Conservation (phyloP, 345 rosid genomes). For the Hirschfeldia incana region DNA sequence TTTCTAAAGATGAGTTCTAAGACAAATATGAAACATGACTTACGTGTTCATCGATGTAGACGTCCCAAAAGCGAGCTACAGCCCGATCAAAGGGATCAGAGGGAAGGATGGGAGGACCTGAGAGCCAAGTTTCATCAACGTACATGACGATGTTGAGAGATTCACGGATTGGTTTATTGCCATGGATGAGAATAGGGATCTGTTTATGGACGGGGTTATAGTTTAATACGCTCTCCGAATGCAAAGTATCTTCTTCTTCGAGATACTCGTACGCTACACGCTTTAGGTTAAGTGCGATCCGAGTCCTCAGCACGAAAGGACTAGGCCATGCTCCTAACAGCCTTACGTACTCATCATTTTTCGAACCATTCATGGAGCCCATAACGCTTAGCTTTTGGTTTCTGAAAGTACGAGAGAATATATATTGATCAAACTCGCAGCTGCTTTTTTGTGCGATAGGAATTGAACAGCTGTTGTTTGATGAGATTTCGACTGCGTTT, state of each 20-base stretch:
- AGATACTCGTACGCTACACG: conserved; percentile 36
- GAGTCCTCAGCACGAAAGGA: conserved; percentile 69
- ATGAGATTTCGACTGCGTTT: conserved; percentile 20
- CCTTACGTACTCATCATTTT: conserved; percentile 44
- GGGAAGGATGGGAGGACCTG: conserved; percentile 42
- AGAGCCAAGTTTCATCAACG: conserved; percentile 38
- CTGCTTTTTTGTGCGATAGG: not conserved
- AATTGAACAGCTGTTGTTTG: conserved; percentile 17
- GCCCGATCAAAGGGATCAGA: conserved; percentile 40
- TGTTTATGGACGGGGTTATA: conserved; percentile 41
- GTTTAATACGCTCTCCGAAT: conserved; percentile 36
- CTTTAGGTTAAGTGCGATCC: conserved; percentile 50
- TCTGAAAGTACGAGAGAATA: not conserved
- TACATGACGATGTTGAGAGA: conserved; percentile 42
- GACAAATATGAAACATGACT: conserved; percentile 15
- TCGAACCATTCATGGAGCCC: conserved; percentile 25
- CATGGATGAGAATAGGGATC: conserved; percentile 44
- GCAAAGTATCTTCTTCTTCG: conserved; percentile 38
- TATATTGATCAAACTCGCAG: conserved; percentile 17
- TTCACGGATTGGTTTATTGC: conserved; percentile 39
- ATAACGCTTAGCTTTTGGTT: conserved; percentile 15
- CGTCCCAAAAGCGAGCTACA: conserved; percentile 41
- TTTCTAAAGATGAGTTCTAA: not conserved
- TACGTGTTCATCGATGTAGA: conserved; percentile 51
- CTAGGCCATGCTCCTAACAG: conserved; percentile 81